Evolutionary conservation across 495 filamentous ascomycete genomes (phyloP), one percentile per base, ranked within the genome.

Genomic region (Parachaetomium inaequale): DNA sequence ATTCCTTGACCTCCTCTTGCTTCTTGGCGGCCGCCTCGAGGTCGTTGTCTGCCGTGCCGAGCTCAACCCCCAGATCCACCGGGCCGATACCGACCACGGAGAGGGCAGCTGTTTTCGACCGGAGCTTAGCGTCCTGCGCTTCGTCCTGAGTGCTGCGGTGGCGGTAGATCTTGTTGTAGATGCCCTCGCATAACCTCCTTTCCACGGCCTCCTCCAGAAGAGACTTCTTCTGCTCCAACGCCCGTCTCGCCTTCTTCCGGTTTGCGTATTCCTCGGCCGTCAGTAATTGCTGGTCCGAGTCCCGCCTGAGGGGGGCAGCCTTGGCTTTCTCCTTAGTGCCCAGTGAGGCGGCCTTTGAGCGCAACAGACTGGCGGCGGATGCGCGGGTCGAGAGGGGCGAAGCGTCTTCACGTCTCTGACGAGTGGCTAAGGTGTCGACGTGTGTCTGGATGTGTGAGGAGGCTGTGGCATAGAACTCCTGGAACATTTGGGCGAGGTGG

Each of bases 71-170:
- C 11, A 99, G 78, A 68, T 99, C 95, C 52, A 82, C 86, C 62
- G 94, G 75, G 28, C 91, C 88, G 67, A 98, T 96, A 10, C 92
- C 94, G 4, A 98, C 90, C 21, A 99, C 81, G 26, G 89, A 82
- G 49, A 99, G 78, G 0, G 94, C 93, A 23, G 94, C 95, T 7
- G 92, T 97, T 65, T 96, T 93, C 3, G 95, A 98, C 29, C 94
- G 86, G 59, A 99, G 77, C 69, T 95, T 98, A 67, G 96, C 92
- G 72, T 99, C 94, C 65, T 93, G 82, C 8, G 93, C 92, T 70
- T 98, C 94, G 72, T 99, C 94, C 72, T 98, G 82, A 2, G 93
- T 96, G 67, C 81, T 94, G 55, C 87, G 86, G 71, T 99, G 94
- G 43, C 93, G 85, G 85, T 91, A 99, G 68, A 98, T 86, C 49